Evolutionary conservation across 2,329 filamentous ascomycete genomes (phyloP).

Genomic region (Trichoderma asperellum): DNA sequence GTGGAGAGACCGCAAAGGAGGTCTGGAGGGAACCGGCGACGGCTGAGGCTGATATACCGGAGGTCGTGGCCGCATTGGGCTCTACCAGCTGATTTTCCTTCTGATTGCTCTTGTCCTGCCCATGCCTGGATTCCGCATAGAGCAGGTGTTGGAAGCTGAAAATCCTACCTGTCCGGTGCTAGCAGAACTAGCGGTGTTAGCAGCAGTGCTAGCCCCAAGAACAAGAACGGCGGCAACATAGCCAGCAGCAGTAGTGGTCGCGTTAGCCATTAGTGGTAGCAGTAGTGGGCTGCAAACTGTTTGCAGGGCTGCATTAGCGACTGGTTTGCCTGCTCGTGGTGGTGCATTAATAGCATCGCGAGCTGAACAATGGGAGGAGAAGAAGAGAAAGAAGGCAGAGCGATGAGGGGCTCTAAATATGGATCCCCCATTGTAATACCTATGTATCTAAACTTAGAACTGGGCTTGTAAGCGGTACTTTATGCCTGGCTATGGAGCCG

Average conservation of each 20-base stretch:
- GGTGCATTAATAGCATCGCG: not conserved
- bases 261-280: not conserved
- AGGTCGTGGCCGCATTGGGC: constrained; percentile 2
- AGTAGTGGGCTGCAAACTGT: not conserved
- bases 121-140: constrained; percentile 13
- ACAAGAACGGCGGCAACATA: not conserved
- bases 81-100: constrained; percentile 12
- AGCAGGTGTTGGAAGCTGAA: constrained; percentile 6
- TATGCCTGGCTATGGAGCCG: not conserved
- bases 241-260: not conserved
- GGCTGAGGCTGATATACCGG: constrained; percentile 5
- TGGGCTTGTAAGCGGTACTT: not conserved
- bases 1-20: not conserved
- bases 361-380: not conserved
- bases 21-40: constrained; percentile 1
- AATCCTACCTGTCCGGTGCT: not conserved
- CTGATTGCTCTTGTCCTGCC: not conserved
- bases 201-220: not conserved
- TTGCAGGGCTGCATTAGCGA: constrained; percentile 1
- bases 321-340: not conserved
- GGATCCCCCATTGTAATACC: not conserved
- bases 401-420: not conserved
- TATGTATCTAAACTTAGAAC: not conserved
- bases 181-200: not conserved
- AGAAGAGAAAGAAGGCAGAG: not conserved